phyloP scores from a whole-genome alignment of 106 monocot species.

The Agapanthus africanus region DNA sequence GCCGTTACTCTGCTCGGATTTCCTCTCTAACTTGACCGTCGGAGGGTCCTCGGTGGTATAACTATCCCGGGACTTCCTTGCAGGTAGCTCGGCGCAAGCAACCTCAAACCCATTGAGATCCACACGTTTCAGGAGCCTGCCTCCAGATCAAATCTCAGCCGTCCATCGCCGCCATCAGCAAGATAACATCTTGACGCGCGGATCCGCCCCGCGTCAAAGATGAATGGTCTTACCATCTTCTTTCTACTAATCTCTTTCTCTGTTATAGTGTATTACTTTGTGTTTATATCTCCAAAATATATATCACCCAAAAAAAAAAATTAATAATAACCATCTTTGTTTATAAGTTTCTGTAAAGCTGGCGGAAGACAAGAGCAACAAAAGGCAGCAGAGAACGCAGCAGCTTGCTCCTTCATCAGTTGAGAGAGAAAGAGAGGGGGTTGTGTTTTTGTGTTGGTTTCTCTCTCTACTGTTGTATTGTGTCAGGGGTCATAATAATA shows the following conservation, averaged over 20 bases:
- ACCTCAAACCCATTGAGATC: no score
- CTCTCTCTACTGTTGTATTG: conserved; percentile 3
- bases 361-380: conserved; percentile 46
- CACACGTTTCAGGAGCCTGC: no score
- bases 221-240: no score
- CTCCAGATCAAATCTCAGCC: no score
- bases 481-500: conserved; percentile 22
- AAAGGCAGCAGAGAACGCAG: conserved; percentile 28
- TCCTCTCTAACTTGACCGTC: no score
- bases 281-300: neutral
- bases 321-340: conserved; percentile 23
- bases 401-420: conserved; percentile 14
- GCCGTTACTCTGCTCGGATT: no score
- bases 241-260: neutral
- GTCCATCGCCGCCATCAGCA: no score
- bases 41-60: no score
- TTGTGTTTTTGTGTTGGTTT: neutral
- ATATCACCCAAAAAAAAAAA: neutral
- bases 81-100: no score
- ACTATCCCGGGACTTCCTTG: no score
- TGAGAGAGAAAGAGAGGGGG: neutral
- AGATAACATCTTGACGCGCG: no score
- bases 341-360: conserved; percentile 68
- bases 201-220: no score
- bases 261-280: neutral